These are phyloP conservation scores for Naganishia vaughanmartiniae DNA, from an alignment of 768 basidiomycete species.

Conservation along the genomic window DNA sequence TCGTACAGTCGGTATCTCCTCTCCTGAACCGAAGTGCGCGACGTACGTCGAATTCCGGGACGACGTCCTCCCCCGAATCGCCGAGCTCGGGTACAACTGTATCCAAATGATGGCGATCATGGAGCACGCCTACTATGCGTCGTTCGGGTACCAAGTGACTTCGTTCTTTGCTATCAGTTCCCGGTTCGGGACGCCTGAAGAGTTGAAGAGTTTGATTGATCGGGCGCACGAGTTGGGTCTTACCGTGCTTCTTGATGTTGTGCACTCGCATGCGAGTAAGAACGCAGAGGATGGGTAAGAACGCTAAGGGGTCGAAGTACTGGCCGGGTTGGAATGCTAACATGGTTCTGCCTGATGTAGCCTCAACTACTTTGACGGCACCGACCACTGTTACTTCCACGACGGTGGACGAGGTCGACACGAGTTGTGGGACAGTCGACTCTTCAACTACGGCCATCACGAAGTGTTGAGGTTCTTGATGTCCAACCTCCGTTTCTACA, in stretches of 20 bases:
- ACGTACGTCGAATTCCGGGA: slow-evolving; percentile 93
- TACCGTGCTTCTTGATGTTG: slow-evolving; percentile 89
- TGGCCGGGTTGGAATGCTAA: neutral
- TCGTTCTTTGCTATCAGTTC: slow-evolving; percentile 96
- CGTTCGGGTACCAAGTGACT: slow-evolving; percentile 97
- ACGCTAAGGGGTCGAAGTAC: too few species aligned
- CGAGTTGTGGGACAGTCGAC: slow-evolving; percentile 90
- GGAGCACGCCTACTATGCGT: slow-evolving; percentile 98
- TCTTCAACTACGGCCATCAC: slow-evolving; percentile 94
- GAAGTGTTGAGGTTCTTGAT: slow-evolving; percentile 93
- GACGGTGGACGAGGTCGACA: slow-evolving; percentile 85
- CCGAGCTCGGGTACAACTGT: slow-evolving; percentile 87
- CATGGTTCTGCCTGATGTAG: slow-evolving; percentile 27
- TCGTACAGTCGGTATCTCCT: slow-evolving; percentile 79
- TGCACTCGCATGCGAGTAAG: slow-evolving; percentile 98
- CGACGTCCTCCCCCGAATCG: slow-evolving; percentile 80
- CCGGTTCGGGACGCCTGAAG: slow-evolving; percentile 89
- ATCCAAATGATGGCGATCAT: slow-evolving; percentile 99
- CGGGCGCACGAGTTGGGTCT: slow-evolving; percentile 90
- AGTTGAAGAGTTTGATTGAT: slow-evolving; percentile 91
- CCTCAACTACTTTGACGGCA: slow-evolving; percentile 92
- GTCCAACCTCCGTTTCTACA: slow-evolving; percentile 90
- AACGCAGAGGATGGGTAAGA: slow-evolving; percentile 84
- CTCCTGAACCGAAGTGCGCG: slow-evolving; percentile 78
- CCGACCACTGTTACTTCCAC: slow-evolving; percentile 96